Base-by-base conservation (phyloP, 2,329 filamentous ascomycete species). In the Ophiostoma sp. region DNA sequence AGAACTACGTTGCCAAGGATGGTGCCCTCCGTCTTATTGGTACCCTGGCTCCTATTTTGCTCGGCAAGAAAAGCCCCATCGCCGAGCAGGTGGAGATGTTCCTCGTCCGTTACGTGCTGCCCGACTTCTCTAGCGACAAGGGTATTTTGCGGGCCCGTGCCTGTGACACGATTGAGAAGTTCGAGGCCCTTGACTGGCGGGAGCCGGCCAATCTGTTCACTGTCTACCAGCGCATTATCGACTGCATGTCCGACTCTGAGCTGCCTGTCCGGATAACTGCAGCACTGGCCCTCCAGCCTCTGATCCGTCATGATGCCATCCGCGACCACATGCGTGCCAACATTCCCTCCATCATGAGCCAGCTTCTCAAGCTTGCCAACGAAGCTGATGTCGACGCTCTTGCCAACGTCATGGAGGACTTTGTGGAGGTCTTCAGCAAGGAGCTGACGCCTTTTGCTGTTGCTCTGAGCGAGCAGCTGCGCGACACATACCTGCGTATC, bases 361-460 rank as follows among this genome's bases (percentile, higher is more conserved):
- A 99, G 79, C 85, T 99, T 14, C 84, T 99, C 67, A 98, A 98
- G 81, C 83, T 99, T 69, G 94, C 95, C 41, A 99, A 99, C 76
- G 95, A 99, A 79, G 95, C 96, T 69, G 95, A 99, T 76, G 94
- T 99, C 64, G 95, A 99, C 78, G 93, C 95, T 5, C 83, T 99
- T 55, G 94, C 95, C 36, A 98, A 98, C 75, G 95, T 99, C 52
- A 99, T 99, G 95, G 95, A 99, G 79, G 95, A 99, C 76, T 99
- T 99, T 76, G 95, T 99, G 63, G 95, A 99, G 78, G 93, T 98
- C 2, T 99, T 99, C 76, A 94, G 95, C n/a, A 86, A 92, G 2
- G 95, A 99, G 77, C 85, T 99, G 64, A 98, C 95, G 5, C 95
- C 95, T 3, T 99, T 99, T 75, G 95, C 95, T 11, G 94, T 99